A percentile compares a stretch with the other conserved stretches of the same genome.
Evolutionary conservation across 768 basidiomycete genomes (phyloP).

Genomic region (Epithele typhae): DNA sequence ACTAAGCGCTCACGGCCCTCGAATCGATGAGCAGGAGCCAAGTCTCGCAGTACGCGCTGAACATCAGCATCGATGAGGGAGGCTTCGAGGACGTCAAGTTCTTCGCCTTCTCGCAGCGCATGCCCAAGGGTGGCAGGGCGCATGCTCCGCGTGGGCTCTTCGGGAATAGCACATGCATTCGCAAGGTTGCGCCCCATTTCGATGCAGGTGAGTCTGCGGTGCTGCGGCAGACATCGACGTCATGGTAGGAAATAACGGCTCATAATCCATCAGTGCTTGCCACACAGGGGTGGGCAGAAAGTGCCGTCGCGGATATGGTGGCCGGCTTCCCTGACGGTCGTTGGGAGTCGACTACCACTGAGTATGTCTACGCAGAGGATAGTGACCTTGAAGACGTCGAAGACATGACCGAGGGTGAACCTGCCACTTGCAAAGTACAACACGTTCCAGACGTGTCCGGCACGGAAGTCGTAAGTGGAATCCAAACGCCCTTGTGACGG

Average conservation of each 20-base stretch:
- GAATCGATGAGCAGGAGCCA: not conserved
- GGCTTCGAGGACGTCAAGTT: conserved; percentile 2
- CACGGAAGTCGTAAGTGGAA: not conserved
- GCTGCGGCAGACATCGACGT: not conserved
- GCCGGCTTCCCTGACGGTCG: not conserved
- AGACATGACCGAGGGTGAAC: not conserved
- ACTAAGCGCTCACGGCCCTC: too few species aligned
- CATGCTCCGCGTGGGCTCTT: not conserved
- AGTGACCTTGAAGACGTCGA: conserved; percentile 9
- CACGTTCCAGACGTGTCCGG: not conserved
- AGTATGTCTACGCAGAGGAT: conserved; percentile 6
- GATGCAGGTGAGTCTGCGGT: not conserved
- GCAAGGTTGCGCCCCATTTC: not conserved
- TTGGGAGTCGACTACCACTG: not conserved
- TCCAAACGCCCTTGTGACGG: not conserved
- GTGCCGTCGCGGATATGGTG: not conserved
- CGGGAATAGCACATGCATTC: not conserved
- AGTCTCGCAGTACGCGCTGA: too few species aligned
- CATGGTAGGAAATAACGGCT: not conserved
- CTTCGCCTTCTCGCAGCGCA: not conserved
- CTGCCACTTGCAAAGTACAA: not conserved
- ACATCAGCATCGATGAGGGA: not conserved
- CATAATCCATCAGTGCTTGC: too few species aligned
- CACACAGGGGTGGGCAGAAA: not conserved
- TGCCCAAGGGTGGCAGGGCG: not conserved